A percentile compares a stretch with the other conserved stretches of the same genome.
Conservation (phyloP, 306 rosid genomes). For the Myrica gale region DNA sequence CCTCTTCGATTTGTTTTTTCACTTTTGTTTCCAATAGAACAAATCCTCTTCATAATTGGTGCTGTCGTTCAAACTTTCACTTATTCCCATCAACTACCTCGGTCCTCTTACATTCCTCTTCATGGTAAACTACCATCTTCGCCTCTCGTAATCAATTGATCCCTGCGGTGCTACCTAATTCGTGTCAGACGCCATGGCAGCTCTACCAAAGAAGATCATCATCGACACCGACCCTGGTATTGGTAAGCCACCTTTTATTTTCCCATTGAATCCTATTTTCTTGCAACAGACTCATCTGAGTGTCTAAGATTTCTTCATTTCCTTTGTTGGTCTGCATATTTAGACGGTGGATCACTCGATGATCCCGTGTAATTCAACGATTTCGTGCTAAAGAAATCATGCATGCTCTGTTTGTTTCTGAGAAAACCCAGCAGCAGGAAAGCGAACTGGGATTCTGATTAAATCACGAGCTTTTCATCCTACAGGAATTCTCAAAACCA, state of each 20-base stretch:
- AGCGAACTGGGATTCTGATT: background rate
- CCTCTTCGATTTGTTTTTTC: background rate
- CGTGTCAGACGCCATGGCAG: slow-evolving; percentile 38
- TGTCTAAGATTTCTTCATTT: background rate
- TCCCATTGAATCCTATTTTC: background rate
- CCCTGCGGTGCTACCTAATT: no score
- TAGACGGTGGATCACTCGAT: background rate
- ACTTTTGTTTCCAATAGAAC: background rate
- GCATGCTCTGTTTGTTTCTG: slow-evolving; percentile 14
- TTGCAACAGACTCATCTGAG: background rate
- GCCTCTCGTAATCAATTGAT: background rate
- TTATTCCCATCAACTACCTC: no score
- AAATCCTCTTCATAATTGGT: no score
- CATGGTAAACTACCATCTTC: background rate
- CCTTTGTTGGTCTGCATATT: background rate
- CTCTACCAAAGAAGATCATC: slow-evolving; percentile 71
- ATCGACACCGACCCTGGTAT: slow-evolving; percentile 97
- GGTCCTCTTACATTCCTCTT: no score
- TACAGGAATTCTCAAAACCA: background rate
- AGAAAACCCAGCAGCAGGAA: background rate
- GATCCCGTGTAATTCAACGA: background rate
- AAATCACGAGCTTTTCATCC: background rate
- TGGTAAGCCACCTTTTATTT: slow-evolving; percentile 40
- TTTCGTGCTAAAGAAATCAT: background rate
- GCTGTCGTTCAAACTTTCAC: no score